Base-by-base conservation (phyloP, 73 alveolate species). In the Paramecium sonneborni region DNA sequence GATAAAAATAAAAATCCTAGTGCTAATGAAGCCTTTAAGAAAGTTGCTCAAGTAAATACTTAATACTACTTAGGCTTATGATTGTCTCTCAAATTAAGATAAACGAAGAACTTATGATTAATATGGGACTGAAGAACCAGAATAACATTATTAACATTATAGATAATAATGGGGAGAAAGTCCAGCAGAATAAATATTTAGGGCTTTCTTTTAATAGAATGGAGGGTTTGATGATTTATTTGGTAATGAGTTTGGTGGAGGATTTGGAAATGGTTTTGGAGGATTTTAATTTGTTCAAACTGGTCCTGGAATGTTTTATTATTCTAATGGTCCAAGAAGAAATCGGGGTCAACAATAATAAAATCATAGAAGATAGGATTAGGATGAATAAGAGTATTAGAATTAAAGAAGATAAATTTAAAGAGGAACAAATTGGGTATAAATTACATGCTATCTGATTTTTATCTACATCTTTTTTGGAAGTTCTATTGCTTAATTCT, bases 21-120 rank as follows among this genome's bases (percentile, higher is more conserved):
- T 76, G 97, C 98, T 28, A 92, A 95, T 56, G 97, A 93, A 9
- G 96, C 95, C 35, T 96, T 96, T 85, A 92, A 94, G 85, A 93
- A 94, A 95, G 95, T 96, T 23, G 94, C 94, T 28, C 39, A 44
- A 41, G 90, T 79, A 79, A 38, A 32, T 37, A 9, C 15, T 8
- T 24, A 15, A 9, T 10, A 10, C 5, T 43, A 30, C 41, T 44
- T 39, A 88, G 85, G 94, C 94, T 12, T 88, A 88, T 8, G 94
- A 88, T 46, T 69, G 91, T 28, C 74, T 88, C n/a, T 26, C 91
- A 1, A 88, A 88, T 70, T 37, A 88, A 24, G 89, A 88, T 5
- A 88, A 88, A 37, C 35, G 90, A 32, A 82, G 91, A 35, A 76
- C 85, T 32, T 88, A 88, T 70, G 94, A 88, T 69, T 24, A 82